Evolutionary conservation across 2,329 filamentous ascomycete genomes (phyloP), one percentile per base, ranked within the genome.

Genomic region (Clonostachys solani): DNA sequence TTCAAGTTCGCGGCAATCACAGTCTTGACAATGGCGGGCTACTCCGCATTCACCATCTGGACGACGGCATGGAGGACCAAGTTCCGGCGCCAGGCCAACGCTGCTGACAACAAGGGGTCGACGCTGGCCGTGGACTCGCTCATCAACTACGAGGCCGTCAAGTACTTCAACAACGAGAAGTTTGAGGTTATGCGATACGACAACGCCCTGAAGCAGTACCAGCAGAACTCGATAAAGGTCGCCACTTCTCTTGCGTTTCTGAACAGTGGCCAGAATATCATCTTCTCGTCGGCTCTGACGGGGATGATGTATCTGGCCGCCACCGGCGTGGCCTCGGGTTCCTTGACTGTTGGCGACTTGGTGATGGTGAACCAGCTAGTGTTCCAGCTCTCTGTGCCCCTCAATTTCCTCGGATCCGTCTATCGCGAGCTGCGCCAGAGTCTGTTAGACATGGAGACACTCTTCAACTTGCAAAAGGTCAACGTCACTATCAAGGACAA

Each of bases 301-400:
- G 87, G 81, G 29, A 99, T 99, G 92, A 99, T 99, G 94, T 97
- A 95, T 63, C 80, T 97, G 48, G 94, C 92, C 6, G 90, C 90
- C 19, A 83, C 92, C 58, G 95, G 95, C 35, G 91, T 99, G 2
- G 90, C 89, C 2, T 75, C 73, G 4, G 92, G 92, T 13, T 73
- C 75, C 6, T 71, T 99, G 58, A 96, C 92, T 0, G 92, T 99
- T 13, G 94, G 94, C 49, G 95, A 99, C 63, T 77, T 99, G 33
- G 94, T 99, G 62, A 95, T 99, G 89, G 90, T 99, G 56, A 99
- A 99, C 66, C 94, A 97, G 73, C 84, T 99, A 16, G 92, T 99
- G 49, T 99, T 99, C 70, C 94, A 99, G 69, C 84, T 99, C 6
- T 96, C 91, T 0, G 90, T 99, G 5, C 94, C 94, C 0, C 79